Percentiles rank a stretch among this genome's conserved stretches.
Evolutionary conservation across 192 early-diverging fungal species (phyloP).

Genomic region (Rhizophagus prolifer): DNA sequence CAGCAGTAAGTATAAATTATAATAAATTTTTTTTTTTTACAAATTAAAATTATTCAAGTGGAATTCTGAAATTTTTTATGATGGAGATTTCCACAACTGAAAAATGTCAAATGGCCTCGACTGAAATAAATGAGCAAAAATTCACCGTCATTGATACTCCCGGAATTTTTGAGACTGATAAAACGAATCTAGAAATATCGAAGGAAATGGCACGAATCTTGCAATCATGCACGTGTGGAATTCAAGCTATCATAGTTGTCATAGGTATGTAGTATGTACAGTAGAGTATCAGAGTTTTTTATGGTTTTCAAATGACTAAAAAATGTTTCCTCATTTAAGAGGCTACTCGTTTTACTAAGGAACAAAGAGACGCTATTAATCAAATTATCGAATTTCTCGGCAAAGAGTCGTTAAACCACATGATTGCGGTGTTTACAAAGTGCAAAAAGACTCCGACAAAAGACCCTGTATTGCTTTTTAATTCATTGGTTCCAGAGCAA

Average conservation of each 20-base stretch:
- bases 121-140: too few species aligned
- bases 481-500: background rate
- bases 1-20: too few species aligned
- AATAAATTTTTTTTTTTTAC: too few species aligned
- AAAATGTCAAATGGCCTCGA: too few species aligned
- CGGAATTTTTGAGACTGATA: constrained; percentile 1
- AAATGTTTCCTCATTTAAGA: background rate
- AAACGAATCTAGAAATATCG: too few species aligned
- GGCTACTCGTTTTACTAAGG: background rate
- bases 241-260: constrained; percentile 3
- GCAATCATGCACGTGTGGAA: background rate
- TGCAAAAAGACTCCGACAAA: background rate
- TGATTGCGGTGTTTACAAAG: constrained; percentile 1
- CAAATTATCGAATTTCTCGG: background rate
- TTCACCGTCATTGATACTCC: background rate
- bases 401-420: background rate
- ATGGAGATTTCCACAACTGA: too few species aligned
- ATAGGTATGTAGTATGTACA: background rate
- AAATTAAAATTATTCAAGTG: too few species aligned
- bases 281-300: too few species aligned
- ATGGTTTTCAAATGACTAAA: too few species aligned
- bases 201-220: background rate
- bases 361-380: background rate
- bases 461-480: background rate
- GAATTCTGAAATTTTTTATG: too few species aligned